A percentile compares a stretch with the other conserved stretches of the same genome.
phyloP scores from a whole-genome alignment of 257 asterid species.

The Solanum tacnaense region DNA sequence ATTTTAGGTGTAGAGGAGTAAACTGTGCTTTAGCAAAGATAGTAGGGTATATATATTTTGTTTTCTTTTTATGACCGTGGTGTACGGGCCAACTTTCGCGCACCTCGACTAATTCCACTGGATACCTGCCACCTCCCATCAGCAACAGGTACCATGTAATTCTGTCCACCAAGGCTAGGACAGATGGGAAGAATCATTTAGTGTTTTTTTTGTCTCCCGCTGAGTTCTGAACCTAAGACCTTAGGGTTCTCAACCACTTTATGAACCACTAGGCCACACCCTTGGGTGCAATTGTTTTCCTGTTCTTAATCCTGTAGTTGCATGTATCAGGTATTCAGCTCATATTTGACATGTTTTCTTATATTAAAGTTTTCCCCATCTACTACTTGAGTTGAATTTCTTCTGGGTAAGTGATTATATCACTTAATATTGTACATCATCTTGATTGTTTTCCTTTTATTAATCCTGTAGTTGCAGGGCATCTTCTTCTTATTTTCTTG shows the following conservation, averaged over 20 bases:
- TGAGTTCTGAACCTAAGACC: neutral
- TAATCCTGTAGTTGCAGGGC: neutral
- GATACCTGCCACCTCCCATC: too few relatives aligned
- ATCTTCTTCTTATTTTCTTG: neutral
- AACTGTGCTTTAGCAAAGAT: neutral
- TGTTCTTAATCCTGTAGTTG: neutral
- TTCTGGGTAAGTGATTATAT: neutral
- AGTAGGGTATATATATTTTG: neutral
- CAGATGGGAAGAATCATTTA: too few relatives aligned
- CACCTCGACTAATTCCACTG: too few relatives aligned
- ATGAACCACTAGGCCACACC: neutral
- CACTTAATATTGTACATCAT: neutral
- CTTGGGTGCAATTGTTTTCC: neutral
- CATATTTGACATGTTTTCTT: neutral
- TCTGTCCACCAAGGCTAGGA: too few relatives aligned
- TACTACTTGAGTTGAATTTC: neutral
- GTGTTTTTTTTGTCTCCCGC: neutral
- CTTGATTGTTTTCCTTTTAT: neutral
- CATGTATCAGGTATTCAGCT: slow-evolving; percentile 78
- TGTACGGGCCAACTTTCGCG: too few relatives aligned
- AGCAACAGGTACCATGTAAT: too few relatives aligned
- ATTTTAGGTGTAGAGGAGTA: neutral
- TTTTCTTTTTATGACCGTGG: neutral
- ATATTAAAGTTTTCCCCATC: neutral
- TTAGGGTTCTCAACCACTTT: neutral